phyloP scores from a whole-genome alignment of 2,329 filamentous ascomycete genomes.

The Epichloe coenophiala region DNA sequence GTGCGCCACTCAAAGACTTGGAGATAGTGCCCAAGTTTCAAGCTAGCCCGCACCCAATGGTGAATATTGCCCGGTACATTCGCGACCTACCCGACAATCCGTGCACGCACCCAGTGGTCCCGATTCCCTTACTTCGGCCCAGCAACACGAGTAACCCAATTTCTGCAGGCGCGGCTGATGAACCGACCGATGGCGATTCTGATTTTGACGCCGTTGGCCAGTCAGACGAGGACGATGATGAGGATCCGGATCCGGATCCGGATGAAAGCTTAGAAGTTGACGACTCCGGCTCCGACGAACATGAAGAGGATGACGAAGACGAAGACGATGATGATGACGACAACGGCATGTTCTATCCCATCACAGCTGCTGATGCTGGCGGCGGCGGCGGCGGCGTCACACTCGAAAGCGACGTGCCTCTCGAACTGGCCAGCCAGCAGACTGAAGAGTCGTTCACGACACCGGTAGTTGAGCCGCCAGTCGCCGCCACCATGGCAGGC shows the following conservation, averaged over 20 bases:
- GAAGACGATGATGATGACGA: background rate
- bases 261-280: background rate
- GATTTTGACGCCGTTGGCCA: conserved; percentile 10
- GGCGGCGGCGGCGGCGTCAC: background rate
- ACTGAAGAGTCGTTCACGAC: background rate
- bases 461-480: background rate
- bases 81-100: conserved; percentile 18
- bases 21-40: conserved; percentile 9
- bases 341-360: background rate
- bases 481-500: background rate
- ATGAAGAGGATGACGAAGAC: background rate
- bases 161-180: background rate
- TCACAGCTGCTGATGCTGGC: background rate
- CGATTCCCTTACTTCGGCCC: background rate
- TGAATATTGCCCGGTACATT: conserved; percentile 15
- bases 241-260: conserved; percentile 5
- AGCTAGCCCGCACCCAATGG: conserved; percentile 7
- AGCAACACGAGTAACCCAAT: background rate
- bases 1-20: conserved; percentile 11
- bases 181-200: background rate
- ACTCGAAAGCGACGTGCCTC: background rate
- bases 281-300: background rate
- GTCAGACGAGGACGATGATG: conserved; percentile 8
- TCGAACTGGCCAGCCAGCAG: background rate
- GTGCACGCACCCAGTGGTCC: conserved; percentile 4